Conservation (phyloP, 169 alveolate species). For the Sarcocystis neurona region DNA sequence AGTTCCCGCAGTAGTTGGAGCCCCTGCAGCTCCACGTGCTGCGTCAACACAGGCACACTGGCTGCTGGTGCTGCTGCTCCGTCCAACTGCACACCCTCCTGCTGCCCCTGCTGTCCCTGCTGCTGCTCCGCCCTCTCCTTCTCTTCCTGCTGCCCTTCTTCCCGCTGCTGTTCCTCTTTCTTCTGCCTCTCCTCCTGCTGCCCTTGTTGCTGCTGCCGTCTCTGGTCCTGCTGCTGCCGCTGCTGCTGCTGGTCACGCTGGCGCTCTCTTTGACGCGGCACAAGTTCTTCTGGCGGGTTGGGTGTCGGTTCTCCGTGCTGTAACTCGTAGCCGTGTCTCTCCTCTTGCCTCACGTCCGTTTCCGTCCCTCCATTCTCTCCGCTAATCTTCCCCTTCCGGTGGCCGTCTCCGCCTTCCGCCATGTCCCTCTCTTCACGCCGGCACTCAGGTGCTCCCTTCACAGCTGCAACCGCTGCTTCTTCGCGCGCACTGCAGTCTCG, state of each 20-base stretch:
- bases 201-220: neutral
- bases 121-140: neutral
- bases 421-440: too few relatives aligned
- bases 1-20: conserved; percentile 12
- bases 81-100: too few relatives aligned
- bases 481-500: neutral
- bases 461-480: neutral
- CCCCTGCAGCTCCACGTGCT: too few relatives aligned
- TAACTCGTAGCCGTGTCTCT: neutral
- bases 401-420: neutral
- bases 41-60: too few relatives aligned
- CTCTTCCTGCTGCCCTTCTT: neutral
- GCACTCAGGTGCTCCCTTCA: neutral
- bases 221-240: neutral
- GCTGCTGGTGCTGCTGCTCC: too few relatives aligned
- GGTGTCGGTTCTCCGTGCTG: neutral
- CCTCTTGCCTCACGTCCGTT: neutral
- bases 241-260: neutral
- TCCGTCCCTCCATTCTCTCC: neutral
- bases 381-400: neutral
- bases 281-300: neutral
- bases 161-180: neutral
- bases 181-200: neutral
- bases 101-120: too few relatives aligned
- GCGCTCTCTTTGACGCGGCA: neutral